These are phyloP conservation scores for Corymbia citriodora DNA, from an alignment of 441 rosid species.

Conservation along the genomic window DNA sequence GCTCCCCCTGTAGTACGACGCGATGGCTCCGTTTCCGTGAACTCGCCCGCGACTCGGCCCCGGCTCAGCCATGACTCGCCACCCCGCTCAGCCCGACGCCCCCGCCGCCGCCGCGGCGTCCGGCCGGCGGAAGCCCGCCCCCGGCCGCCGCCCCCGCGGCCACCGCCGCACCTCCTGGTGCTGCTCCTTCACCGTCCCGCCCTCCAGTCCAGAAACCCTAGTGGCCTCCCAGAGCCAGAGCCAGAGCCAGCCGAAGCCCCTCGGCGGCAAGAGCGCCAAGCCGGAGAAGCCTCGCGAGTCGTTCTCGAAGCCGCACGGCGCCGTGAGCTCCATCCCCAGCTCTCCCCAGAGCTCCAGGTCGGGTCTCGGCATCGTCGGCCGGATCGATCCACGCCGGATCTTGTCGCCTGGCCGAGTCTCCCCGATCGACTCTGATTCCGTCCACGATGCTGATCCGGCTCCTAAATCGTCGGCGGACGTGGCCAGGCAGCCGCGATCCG, in stretches of 20 bases:
- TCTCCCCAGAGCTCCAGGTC: constrained; percentile 76
- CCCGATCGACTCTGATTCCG: constrained; percentile 67
- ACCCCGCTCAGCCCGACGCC: neutral
- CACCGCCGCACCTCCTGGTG: constrained; percentile 65
- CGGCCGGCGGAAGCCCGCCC: constrained; percentile 8
- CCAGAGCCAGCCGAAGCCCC: constrained; percentile 2
- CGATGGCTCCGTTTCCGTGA: neutral
- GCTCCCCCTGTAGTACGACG: neutral
- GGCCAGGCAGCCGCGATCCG: constrained; percentile 26
- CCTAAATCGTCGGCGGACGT: neutral
- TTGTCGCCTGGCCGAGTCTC: constrained; percentile 91
- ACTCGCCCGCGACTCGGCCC: neutral
- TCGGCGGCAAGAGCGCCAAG: constrained; percentile 15
- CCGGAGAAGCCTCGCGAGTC: constrained; percentile 18
- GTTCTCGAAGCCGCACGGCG: constrained; percentile 9
- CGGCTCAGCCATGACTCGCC: constrained; percentile 16
- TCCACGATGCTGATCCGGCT: constrained; percentile 12
- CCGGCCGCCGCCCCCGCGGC: neutral
- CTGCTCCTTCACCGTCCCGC: constrained; percentile 63
- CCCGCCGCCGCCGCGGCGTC: constrained; percentile 16
- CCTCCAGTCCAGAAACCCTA: constrained; percentile 64
- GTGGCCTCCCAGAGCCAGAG: constrained; percentile 16
- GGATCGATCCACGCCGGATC: constrained; percentile 80
- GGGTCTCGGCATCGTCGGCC: constrained; percentile 45
- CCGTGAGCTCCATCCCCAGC: constrained; percentile 33